These are phyloP conservation scores for Curvularia lunata DNA, from an alignment of 2,329 filamentous ascomycete species.

Conservation along the genomic window DNA sequence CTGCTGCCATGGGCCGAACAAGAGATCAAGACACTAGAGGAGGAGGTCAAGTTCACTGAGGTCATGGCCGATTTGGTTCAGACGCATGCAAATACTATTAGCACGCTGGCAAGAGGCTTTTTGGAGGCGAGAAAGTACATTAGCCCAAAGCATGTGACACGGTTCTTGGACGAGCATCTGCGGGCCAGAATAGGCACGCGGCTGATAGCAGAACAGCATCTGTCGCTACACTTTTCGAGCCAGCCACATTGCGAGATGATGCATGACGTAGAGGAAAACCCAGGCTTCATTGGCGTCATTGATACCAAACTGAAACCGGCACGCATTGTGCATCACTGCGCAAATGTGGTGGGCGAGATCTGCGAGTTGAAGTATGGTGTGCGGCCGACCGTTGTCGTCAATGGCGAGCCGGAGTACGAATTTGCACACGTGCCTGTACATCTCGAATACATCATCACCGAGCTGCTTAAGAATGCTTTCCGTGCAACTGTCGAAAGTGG, in stretches of 20 bases:
- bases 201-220: constrained; percentile 94
- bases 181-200: constrained; percentile 92
- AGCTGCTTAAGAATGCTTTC: constrained; percentile 96
- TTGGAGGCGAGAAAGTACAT: constrained; percentile 94
- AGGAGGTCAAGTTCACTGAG: constrained; percentile 89
- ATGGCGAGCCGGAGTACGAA: constrained; percentile 83
- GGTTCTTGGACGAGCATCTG: constrained; percentile 91
- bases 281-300: constrained; percentile 89
- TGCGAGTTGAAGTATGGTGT: constrained; percentile 96
- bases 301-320: constrained; percentile 87
- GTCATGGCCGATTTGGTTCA: constrained; percentile 94
- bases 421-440: constrained; percentile 96
- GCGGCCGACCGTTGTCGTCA: constrained; percentile 78
- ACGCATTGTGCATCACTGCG: constrained; percentile 80
- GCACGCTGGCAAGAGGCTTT: constrained; percentile 88
- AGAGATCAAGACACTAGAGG: constrained; percentile 76
- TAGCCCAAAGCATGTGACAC: constrained; percentile 78
- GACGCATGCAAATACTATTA: constrained; percentile 93
- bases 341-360: constrained; percentile 90
- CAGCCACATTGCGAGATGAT: constrained; percentile 70
- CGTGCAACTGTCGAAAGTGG: constrained; percentile 86
- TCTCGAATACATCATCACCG: constrained; percentile 95
- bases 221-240: constrained; percentile 80
- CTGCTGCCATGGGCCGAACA: constrained; percentile 82
- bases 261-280: constrained; percentile 51